phyloP scores from a whole-genome alignment of 2,329 filamentous ascomycete species.

The Alternaria burnsii region DNA sequence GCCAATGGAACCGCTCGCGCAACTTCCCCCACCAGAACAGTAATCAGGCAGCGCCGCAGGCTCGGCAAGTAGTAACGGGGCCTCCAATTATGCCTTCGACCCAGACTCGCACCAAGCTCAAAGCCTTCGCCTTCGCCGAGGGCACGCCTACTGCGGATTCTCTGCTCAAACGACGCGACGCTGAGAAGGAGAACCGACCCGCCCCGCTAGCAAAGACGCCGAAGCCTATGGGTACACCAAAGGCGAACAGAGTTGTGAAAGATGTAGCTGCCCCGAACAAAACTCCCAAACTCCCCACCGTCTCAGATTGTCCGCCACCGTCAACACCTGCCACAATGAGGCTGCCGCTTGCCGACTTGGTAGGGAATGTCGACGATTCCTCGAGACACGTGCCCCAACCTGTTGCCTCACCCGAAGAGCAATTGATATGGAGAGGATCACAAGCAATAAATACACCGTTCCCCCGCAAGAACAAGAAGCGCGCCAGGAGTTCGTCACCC shows the following conservation, averaged over 20 bases:
- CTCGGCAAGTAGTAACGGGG: conserved; percentile 45
- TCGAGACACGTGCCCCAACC: conserved; percentile 58
- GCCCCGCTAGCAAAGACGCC: conserved; percentile 13
- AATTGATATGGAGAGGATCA: conserved; percentile 66
- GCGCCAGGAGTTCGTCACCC: conserved; percentile 59
- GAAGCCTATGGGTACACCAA: conserved; percentile 31
- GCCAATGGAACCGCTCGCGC: conserved; percentile 49
- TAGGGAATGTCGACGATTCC: conserved; percentile 67
- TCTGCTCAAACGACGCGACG: conserved; percentile 35
- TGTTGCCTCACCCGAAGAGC: conserved; percentile 66
- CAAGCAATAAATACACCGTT: conserved; percentile 56
- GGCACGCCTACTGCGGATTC: conserved; percentile 38
- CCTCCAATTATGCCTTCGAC: conserved; percentile 60
- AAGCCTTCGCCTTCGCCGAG: conserved; percentile 62
- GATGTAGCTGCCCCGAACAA: conserved; percentile 27
- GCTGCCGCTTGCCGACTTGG: conserved; percentile 67
- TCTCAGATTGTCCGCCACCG: conserved; percentile 53
- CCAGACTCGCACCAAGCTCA: conserved; percentile 63
- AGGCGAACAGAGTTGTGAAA: conserved; percentile 25
- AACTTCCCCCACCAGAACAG: conserved; percentile 39
- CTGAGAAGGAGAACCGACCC: conserved; percentile 56
- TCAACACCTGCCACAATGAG: conserved; percentile 67
- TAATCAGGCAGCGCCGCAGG: conserved; percentile 36
- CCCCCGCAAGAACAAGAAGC: conserved; percentile 53
- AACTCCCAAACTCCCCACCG: conserved; percentile 40